Conservation (phyloP, 495 filamentous ascomycete genomes). For the Lasiosphaeris hirsuta region DNA sequence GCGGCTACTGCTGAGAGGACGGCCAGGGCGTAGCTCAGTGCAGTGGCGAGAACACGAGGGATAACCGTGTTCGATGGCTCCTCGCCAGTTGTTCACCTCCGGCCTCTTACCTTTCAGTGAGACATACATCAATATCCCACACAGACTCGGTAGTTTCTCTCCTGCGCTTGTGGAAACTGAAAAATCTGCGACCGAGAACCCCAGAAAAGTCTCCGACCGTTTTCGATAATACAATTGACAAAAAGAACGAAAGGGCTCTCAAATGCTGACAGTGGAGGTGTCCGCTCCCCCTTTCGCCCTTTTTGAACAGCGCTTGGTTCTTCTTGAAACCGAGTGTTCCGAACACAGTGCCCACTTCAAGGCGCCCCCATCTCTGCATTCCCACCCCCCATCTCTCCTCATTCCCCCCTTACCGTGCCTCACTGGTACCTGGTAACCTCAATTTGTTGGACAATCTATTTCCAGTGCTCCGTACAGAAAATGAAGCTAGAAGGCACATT, state of each 20-base stretch:
- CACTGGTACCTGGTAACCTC: slow-evolving; percentile 6
- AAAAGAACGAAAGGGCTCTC: no score
- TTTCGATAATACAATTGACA: no score
- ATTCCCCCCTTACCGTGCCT: slow-evolving; percentile 3
- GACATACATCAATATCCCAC: not conserved
- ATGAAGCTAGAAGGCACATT: not conserved
- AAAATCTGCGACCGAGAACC: no score
- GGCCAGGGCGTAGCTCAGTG: not conserved
- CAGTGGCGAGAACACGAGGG: slow-evolving; percentile 1
- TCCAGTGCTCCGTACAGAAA: slow-evolving; percentile 14
- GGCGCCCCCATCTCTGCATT: not conserved
- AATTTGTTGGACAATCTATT: slow-evolving; percentile 21
- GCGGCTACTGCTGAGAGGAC: no score
- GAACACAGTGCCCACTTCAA: slow-evolving; percentile 14
- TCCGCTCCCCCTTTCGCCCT: no score
- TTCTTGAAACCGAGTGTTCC: slow-evolving; percentile 20
- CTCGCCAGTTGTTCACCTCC: not conserved
- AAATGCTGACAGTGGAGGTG: no score
- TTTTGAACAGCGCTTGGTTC: not conserved
- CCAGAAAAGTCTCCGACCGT: no score
- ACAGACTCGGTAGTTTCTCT: not conserved
- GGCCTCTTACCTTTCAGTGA: not conserved
- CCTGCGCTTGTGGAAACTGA: no score
- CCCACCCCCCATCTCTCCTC: not conserved
- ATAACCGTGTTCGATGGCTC: not conserved